A percentile compares a stretch with the other conserved stretches of the same genome.
Conservation (phyloP, 495 filamentous ascomycete species). For the Penicillium egyptiacum region DNA sequence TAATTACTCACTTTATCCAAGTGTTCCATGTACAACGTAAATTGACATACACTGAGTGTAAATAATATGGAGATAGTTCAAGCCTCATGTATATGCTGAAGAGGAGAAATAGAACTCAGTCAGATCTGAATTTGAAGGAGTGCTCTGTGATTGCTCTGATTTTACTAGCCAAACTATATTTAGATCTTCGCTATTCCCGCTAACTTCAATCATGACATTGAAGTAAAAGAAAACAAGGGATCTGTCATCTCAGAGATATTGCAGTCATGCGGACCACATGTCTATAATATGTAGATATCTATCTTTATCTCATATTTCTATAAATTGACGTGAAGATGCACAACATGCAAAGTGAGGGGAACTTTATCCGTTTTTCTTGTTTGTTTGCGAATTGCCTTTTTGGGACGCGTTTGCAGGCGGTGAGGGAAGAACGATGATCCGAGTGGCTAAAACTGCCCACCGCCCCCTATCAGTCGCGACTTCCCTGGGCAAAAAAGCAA, state of each 20-base stretch:
- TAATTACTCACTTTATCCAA: background rate
- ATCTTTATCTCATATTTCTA: background rate
- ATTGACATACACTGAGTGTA: background rate
- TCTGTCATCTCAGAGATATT: background rate
- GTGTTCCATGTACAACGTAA: background rate
- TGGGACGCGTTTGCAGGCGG: conserved; percentile 16
- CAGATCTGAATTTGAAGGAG: background rate
- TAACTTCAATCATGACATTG: background rate
- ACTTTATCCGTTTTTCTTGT: conserved; percentile 1
- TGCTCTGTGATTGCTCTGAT: background rate
- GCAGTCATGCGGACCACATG: background rate
- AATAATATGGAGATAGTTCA: background rate
- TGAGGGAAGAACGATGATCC: conserved; percentile 31
- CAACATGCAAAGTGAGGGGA: background rate
- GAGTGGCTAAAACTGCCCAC: conserved; percentile 23
- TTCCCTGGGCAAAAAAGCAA: conserved; percentile 25
- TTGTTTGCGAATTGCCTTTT: conserved; percentile 29
- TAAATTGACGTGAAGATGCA: background rate
- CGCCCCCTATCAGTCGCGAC: conserved; percentile 30
- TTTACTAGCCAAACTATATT: background rate
- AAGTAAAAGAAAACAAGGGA: background rate
- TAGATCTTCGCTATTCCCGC: background rate
- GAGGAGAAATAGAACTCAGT: background rate
- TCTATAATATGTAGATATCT: background rate
- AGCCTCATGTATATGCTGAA: background rate